Percentiles rank a stretch among this genome's conserved stretches.
Evolutionary conservation across 352 stramenopile genomes (phyloP).

Genomic region (Phytophthora sp.): DNA sequence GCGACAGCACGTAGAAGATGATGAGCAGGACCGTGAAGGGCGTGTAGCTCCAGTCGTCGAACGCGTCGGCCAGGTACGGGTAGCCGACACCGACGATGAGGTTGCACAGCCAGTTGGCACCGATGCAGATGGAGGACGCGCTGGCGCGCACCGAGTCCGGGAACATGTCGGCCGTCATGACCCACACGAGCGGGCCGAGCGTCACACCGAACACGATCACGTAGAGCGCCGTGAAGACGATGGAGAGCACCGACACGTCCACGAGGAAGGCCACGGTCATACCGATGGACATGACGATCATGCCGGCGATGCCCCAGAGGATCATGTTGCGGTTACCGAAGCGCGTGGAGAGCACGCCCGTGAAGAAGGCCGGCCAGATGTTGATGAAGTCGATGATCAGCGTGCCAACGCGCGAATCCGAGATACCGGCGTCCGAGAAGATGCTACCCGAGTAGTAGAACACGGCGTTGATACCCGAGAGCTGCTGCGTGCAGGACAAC

Average conservation of each 20-base stretch:
- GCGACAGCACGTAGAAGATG: too few species aligned
- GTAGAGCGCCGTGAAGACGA: constrained; percentile 58
- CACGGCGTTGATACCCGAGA: neutral
- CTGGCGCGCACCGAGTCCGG: too few species aligned
- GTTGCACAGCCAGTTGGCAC: too few species aligned
- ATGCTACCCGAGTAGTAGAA: constrained; percentile 9
- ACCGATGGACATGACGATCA: constrained; percentile 53
- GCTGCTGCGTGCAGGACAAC: constrained; percentile 35
- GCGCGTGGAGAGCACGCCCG: constrained; percentile 37
- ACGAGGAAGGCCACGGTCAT: constrained; percentile 56
- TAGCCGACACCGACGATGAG: too few species aligned
- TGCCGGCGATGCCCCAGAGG: constrained; percentile 44
- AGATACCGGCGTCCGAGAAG: neutral
- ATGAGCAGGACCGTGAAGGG: too few species aligned
- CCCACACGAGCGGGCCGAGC: too few species aligned
- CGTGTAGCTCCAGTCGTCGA: too few species aligned
- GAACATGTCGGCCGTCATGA: constrained; percentile 3
- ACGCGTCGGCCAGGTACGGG: too few species aligned
- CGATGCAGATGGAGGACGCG: too few species aligned
- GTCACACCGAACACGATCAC: constrained; percentile 49
- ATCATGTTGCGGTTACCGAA: constrained; percentile 67
- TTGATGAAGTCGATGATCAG: constrained; percentile 24
- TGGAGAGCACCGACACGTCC: constrained; percentile 39
- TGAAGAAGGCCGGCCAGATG: constrained; percentile 28
- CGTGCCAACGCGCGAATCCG: constrained; percentile 1